Base-by-base conservation (phyloP, 148 eudicot species). In the Vaccinium vitisidaea region DNA sequence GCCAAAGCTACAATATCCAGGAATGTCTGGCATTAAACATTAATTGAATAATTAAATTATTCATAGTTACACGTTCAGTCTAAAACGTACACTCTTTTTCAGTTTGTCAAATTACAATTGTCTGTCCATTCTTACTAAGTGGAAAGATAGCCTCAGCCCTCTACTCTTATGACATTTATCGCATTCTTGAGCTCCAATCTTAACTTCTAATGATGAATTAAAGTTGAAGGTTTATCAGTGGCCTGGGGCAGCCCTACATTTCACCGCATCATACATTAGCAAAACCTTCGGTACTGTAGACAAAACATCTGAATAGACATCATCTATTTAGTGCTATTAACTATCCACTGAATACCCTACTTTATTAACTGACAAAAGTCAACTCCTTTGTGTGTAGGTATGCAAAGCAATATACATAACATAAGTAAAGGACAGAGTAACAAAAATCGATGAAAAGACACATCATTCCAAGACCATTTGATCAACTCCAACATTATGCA, bases 221-320 rank as follows among this genome's bases (percentile, higher is more conserved):
- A 15, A 32, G 49, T 71, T 71, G 48, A 71, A 71, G 76, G 76
- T 30, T 30, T 39, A 71, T 14, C 15, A 67, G 73, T 67, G 71
- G 71, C 71, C 36, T 43, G 19, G 23, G 50, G 50, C 10, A 36
- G 77, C 52, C 52, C 48, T 32, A 36, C 18, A 16, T 43, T 36
- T 3, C 9, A 23, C 50, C 52, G 9, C 52, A 39, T 39, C 21
- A 21, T 43, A 16, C 4, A 39, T 39, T 18, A 39, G 46, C 3
- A 75, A 75, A 36, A 75, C 53, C 52, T 39, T 43, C 10, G 46
- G 6, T 53, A 78, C 7, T 21, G 25, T 6, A 21, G 55, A 21
- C 56, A 77, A 54, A 78, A 25, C 36, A 77, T 77, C 80, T 77
- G 36, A 14, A 52, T 53, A n/a, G 39, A 15, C 56, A 23, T 77